phyloP scores from a whole-genome alignment of 441 rosid species.

The Syzygium syzygioides region DNA sequence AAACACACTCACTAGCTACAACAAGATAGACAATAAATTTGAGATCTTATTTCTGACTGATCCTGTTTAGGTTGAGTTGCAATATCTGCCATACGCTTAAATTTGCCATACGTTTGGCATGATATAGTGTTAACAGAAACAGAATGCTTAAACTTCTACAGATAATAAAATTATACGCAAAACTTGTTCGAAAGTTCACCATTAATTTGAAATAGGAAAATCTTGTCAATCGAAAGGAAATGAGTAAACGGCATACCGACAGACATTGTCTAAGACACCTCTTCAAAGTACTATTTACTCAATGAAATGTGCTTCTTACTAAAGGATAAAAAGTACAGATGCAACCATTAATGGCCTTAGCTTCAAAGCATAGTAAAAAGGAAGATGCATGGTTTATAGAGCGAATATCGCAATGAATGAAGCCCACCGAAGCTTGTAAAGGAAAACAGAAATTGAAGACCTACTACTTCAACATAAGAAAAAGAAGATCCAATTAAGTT shows the following conservation, averaged over 20 bases:
- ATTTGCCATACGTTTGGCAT: neutral
- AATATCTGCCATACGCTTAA: neutral
- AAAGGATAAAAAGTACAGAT: neutral
- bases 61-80: neutral
- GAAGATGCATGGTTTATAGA: neutral
- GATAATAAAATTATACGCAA: neutral
- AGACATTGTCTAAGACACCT: neutral
- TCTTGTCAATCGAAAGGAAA: too few species aligned
- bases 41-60: neutral
- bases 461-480: neutral
- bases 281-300: neutral
- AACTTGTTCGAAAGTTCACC: neutral
- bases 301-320: neutral
- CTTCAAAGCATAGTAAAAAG: neutral
- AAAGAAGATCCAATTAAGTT: neutral
- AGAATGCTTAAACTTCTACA: neutral
- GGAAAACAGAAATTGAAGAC: neutral
- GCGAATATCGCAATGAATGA: neutral
- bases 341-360: neutral
- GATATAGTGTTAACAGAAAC: neutral
- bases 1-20: neutral
- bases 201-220: neutral
- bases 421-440: neutral
- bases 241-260: neutral
- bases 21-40: neutral